Evolutionary conservation across 2,329 filamentous ascomycete genomes (phyloP), one percentile per base, ranked within the genome.

Genomic region (Colletotrichum cuscutae): DNA sequence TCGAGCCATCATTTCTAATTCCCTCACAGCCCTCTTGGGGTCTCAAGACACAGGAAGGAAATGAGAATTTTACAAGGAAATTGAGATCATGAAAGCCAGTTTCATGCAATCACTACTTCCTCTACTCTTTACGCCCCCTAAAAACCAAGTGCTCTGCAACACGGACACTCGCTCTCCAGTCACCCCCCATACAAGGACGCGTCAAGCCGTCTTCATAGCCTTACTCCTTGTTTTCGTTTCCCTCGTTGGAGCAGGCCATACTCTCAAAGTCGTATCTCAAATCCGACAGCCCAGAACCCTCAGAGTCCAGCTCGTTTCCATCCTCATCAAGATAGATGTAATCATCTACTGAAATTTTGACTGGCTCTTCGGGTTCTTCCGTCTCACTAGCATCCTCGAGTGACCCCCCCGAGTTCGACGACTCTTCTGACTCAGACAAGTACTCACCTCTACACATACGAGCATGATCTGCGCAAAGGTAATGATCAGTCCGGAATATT

Each of bases 371-470:
- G 0, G 5, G 37, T 1, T 42, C 37, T 42, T 42, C 42, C 19
- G 4, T 22, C 8, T 49, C 19, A 19, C 15, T 49, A 1, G 5
- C 19, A 11, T 5, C 42, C 19, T 19, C 42, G 1, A 1, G 1
- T 11, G 19, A 11, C 12, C 22, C 42, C 6, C 1, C 13, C 13
- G 0, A 19, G 37, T 42, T 2, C 0, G 15, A 42, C 1, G 13
- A 4, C 15, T 19, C 15, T 3, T 15, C 13, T 7, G 15, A 19
- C 13, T 42, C 1, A 2, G 6, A 42, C 13, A 6, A 42, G 37
- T 42, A 22, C 0, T 22, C 42, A 1, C 19, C 19, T 2, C 19
- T 3, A 49, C 7, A 22, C 42, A 49, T 49, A 1, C 8, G 8
- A 2, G 42, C 8, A 49, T 49, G 19, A 11, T 49, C 42, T 9